A percentile compares a stretch with the other conserved stretches of the same genome.
These are phyloP conservation scores for Multifurca ochricompacta DNA, from an alignment of 768 basidiomycete genomes.

Conservation along the genomic window DNA sequence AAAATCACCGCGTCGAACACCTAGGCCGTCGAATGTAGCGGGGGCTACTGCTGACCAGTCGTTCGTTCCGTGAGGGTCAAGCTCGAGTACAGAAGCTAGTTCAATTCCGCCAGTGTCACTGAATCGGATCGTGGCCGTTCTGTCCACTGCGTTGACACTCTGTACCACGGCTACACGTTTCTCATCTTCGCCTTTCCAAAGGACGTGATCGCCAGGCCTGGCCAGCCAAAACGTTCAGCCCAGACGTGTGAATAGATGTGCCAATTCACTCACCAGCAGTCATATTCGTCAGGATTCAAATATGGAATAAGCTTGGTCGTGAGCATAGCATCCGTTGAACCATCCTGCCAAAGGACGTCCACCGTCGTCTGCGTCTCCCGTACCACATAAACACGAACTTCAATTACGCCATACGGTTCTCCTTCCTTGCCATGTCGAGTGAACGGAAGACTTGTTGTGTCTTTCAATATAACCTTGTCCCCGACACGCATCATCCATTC, in stretches of 20 bases:
- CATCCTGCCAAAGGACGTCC: conserved; percentile 85
- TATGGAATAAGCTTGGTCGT: conserved; percentile 72
- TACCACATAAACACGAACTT: conserved; percentile 54
- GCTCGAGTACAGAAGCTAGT: conserved; percentile 74
- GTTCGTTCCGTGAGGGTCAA: conserved; percentile 74
- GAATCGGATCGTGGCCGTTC: conserved; percentile 62
- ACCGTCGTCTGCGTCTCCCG: conserved; percentile 63
- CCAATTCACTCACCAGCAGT: conserved; percentile 59
- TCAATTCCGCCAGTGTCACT: conserved; percentile 47
- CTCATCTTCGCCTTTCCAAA: conserved; percentile 72
- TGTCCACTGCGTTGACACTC: conserved; percentile 59
- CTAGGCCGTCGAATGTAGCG: conserved; percentile 51
- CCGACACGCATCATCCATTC: conserved; percentile 65
- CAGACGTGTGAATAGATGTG: background rate
- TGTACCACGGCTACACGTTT: conserved; percentile 68
- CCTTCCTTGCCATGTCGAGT: conserved; percentile 55
- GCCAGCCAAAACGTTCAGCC: background rate
- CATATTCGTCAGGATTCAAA: conserved; percentile 84
- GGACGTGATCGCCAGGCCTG: conserved; percentile 88
- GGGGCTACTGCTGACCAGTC: conserved; percentile 40
- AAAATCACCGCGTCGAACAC: conserved; percentile 75
- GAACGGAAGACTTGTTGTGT: conserved; percentile 38
- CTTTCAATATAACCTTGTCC: conserved; percentile 58
- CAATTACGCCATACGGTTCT: conserved; percentile 38
- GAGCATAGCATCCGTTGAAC: conserved; percentile 50